Evolutionary conservation across 163 green algal genomes (phyloP), one percentile per base, ranked within the genome.

Genomic region (Scenedesmus sp.): DNA sequence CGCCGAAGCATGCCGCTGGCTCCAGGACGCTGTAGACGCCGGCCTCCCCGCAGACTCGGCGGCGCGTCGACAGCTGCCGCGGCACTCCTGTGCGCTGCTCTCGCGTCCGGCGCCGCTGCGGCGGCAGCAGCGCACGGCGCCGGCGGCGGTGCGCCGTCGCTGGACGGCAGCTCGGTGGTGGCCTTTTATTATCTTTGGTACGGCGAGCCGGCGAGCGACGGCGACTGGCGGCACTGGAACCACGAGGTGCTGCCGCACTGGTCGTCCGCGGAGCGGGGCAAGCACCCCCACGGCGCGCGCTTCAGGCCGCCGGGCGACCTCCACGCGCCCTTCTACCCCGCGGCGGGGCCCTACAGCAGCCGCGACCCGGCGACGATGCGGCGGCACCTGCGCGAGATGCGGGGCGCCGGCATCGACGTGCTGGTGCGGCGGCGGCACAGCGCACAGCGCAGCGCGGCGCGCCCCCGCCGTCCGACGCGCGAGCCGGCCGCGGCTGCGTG

Each of bases 201-300:
- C 58, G 69, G 64, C 2, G 73, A 75, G 22, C 78, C 75, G 14
- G 58, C 36, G 22, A 78, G 62, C 20, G 71, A 85, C 31, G 83
- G 83, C 0, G 17, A 28, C 1, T 89, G 81, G 60, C 28, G 48
- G 34, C 85, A 90, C 69, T 90, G 85, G 85, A 71, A 90, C 56
- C 85, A 90, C 54, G 83, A 85, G 44, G 70, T 90, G n/a, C 60
- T 90, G 26, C 65, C 83, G 4, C 85, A 90, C 66, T 90, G 85
- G 85, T 58, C 84, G 24, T 28, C 34, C 5, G 42, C 20, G 17
- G 0, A 56, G 13, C 47, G 31, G 9, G 34, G 64, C n/a, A 76
- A 77, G 34, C 80, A 75, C 26, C 58, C 67, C 0, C 36, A 60
- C 26, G 81, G 80, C 63, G 45, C 50, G 57, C 66, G 80, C 17